phyloP scores from a whole-genome alignment of 139 green algal genomes.

The Tetradesmus lagerheimii region DNA sequence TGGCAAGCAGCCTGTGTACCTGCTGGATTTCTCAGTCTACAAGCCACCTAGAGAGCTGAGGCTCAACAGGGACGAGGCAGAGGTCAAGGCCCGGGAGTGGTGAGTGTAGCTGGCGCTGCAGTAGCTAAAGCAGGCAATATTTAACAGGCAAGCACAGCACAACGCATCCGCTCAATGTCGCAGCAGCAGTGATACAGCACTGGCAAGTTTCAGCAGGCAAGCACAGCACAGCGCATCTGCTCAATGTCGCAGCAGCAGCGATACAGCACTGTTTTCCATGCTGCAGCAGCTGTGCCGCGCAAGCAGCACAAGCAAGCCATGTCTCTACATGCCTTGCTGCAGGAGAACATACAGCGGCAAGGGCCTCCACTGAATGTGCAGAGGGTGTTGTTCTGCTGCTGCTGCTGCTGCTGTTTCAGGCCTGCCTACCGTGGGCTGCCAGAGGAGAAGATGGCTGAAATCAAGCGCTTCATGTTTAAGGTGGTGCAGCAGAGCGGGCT shows the following conservation, averaged over 20 bases:
- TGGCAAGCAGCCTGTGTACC: conserved; percentile 15
- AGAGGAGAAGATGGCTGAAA: neutral
- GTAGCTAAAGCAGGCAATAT: neutral
- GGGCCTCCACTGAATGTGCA: neutral
- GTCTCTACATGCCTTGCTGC: neutral
- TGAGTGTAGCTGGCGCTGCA: neutral
- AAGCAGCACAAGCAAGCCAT: neutral
- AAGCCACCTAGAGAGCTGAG: conserved; percentile 34
- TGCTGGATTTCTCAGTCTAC: conserved; percentile 46
- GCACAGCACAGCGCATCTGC: too few species aligned
- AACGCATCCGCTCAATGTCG: too few species aligned
- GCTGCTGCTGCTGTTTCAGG: neutral
- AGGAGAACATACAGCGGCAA: neutral
- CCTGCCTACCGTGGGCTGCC: neutral
- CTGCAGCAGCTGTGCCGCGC: neutral
- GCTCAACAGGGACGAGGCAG: conserved; percentile 6
- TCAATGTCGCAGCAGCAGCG: too few species aligned
- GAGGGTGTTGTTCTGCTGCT: neutral
- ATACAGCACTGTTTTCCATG: too few species aligned
- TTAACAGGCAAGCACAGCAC: neutral
- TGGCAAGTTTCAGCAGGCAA: neutral
- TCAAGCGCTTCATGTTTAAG: conserved; percentile 25
- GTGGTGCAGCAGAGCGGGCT: conserved; percentile 47
- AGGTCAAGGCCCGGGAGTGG: conserved; percentile 4
- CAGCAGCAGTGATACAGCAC: too few species aligned